These are phyloP conservation scores for Apophysomyces ossiformis DNA, from an alignment of 371 early-diverging fungal genomes.

Conservation along the genomic window DNA sequence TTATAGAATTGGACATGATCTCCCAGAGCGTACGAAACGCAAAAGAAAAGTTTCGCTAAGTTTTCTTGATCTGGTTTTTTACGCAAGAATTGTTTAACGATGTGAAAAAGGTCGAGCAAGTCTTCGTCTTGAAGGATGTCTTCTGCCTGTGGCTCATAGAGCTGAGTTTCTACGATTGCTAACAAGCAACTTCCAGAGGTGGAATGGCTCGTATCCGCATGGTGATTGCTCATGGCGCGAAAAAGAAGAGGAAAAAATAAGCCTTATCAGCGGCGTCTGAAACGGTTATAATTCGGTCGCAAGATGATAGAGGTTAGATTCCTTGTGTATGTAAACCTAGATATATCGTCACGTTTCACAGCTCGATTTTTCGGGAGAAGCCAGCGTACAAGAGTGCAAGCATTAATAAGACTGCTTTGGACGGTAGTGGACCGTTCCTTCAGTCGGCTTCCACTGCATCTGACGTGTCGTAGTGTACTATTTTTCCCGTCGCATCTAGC, in stretches of 20 bases:
- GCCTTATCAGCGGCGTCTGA: conserved; percentile 5
- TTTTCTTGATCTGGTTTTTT: conserved; percentile 44
- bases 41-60: conserved; percentile 47
- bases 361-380: too few species aligned
- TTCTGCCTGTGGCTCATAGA: conserved; percentile 45
- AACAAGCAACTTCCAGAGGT: background rate
- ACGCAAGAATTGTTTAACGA: conserved; percentile 42
- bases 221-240: conserved; percentile 4
- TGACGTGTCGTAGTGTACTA: too few species aligned
- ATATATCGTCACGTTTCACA: too few species aligned
- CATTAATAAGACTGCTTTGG: too few species aligned
- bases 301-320: too few species aligned
- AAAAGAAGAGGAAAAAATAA: conserved; percentile 3
- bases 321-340: too few species aligned
- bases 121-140: conserved; percentile 52
- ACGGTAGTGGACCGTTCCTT: too few species aligned
- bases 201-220: conserved; percentile 1
- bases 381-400: too few species aligned
- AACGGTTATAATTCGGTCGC: background rate
- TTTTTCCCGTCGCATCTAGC: too few species aligned
- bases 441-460: too few species aligned
- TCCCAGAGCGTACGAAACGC: conserved; percentile 47
- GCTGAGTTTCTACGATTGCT: conserved; percentile 22
- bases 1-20: conserved; percentile 45
- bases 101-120: conserved; percentile 45